Base-by-base conservation (phyloP, 805 yeast species). In the Saccharomycopsis guyanensis region DNA sequence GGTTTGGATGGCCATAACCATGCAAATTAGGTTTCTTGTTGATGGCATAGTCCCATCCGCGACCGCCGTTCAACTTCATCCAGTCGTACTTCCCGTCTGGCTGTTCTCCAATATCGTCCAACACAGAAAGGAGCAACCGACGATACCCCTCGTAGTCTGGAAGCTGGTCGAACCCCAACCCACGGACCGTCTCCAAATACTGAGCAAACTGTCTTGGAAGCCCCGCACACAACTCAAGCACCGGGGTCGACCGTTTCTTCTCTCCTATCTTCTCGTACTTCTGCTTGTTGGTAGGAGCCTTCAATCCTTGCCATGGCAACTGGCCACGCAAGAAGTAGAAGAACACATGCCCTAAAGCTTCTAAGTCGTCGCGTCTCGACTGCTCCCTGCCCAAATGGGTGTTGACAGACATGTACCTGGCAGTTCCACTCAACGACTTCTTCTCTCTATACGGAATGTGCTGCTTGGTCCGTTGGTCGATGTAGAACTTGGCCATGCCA, bases 341-440 rank as follows among this genome's bases (percentile, higher is more conserved):
- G 60, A 93, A 87, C 6, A 93, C 98, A 64, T 93, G 97, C 29
- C 97, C 98, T 60, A 93, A 72, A 46, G 95, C 86, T 69, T 93
- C 98, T 60, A 93, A 75, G 66, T 93, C 98, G 61, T 93, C 98
- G 58, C 98, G 76, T 62, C 98, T 81, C 58, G 86, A 80, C 70
- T 93, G 98, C 65, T 93, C 98, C 58, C 97, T 79, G 41, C 98
- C 98, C 58, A 93, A 69, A 66, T 93, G 98, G 7, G 98, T 93
- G 68, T 93, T 93, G 55, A 93, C 89, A 25, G 95, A 83, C 97
- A 93, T 93, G 68, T 93, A 93, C 58, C 98, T 74, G n/a, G 97
- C 98, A 2, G 98, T 93, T 42, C 98, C 98, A 63, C 95, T 84
- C 54, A 93, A 70, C 3, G 96, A 86, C 66, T 93, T 93, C 64